Conservation (phyloP, 257 asterid species). For the Anisodus acutangulus region DNA sequence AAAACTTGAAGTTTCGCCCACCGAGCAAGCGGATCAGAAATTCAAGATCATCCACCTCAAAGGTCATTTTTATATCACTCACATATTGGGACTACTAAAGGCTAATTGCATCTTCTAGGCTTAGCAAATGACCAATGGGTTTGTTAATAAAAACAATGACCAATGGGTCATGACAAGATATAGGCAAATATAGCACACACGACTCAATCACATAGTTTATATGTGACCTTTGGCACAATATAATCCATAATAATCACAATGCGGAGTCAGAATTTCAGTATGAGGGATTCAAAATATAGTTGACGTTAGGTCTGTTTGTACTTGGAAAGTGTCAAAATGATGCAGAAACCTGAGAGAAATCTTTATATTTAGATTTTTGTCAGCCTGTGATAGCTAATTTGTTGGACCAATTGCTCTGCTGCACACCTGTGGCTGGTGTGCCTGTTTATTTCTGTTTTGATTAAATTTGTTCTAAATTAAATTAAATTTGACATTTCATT, state of each 20-base stretch:
- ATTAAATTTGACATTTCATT: neutral
- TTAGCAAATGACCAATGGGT: neutral
- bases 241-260: too few relatives aligned
- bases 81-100: neutral
- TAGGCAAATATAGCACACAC: neutral
- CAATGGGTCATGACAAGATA: neutral
- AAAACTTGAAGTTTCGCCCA: too few relatives aligned
- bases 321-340: neutral
- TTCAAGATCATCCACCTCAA: too few relatives aligned
- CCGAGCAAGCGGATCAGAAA: too few relatives aligned
- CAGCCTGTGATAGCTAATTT: neutral
- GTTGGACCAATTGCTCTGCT: neutral
- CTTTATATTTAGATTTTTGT: neutral
- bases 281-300: neutral
- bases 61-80: too few relatives aligned
- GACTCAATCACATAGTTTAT: neutral
- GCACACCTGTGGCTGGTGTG: neutral
- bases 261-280: too few relatives aligned
- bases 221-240: neutral
- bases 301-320: neutral
- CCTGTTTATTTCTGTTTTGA: conserved; percentile 15
- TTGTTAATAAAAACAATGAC: too few relatives aligned
- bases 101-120: neutral
- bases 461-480: neutral
- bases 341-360: neutral